Base-by-base conservation (phyloP, 352 stramenopile species). In the Pythium diclinum region DNA sequence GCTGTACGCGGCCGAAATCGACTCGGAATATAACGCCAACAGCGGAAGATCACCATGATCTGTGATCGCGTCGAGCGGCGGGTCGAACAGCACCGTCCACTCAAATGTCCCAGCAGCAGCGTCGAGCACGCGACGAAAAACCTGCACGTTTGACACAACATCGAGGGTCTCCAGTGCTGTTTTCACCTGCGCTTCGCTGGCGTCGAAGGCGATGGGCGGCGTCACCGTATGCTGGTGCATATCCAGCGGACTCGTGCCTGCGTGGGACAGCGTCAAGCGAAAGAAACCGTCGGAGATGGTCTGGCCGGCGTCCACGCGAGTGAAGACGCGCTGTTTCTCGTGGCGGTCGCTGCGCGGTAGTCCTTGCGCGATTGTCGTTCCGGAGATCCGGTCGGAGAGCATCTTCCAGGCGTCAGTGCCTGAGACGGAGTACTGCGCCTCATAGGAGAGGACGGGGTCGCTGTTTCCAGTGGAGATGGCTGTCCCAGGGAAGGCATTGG, bases 141-240 rank as follows among this genome's bases (percentile, higher is more conserved):
- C 77, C 25, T 89, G 79, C 0, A 89, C 85, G 63, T 64, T 68
- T 17, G 70, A 68, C 36, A 95, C 73, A 19, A 82, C 72, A 7
- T 88, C 82, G n/a, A 97, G 75, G 16, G 69, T 81, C 61, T 94
- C 76, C 34, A 97, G 71, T 28, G 82, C 85, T 6, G 67, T 44
- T 63, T 94, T 89, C 59, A 96, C 67, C 14, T 80, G 61, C 19
- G 59, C 58, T 34, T 74, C 82, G 33, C 70, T 87, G 33, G 88
- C 87, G 66, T 91, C 85, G 60, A 92, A 92, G 44, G 81, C 54
- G 56, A 97, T 94, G 17, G 63, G 68, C 14, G 75, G 70, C 28
- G 84, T 90, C 33, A 88, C 59, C 0, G 65, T 70, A 49, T 54
- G 71, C 49, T 81, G 71, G n/a, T 78, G 73, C 30, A 75, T 60